Conservation (phyloP, 192 early-diverging fungal genomes). For the Entomortierella parvispora region DNA sequence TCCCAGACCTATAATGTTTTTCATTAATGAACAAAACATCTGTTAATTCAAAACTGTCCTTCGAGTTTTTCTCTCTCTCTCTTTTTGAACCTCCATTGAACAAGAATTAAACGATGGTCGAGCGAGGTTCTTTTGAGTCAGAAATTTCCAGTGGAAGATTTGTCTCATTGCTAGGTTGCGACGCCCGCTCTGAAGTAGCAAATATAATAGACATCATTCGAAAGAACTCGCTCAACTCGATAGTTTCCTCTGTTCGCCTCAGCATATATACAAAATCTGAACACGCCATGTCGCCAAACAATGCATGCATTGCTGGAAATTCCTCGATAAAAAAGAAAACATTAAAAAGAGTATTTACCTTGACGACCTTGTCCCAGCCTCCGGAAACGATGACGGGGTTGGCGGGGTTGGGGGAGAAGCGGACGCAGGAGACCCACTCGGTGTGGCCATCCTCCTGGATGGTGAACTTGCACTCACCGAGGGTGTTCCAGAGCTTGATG, state of each 20-base stretch:
- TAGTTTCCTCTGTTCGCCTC: conserved; percentile 49
- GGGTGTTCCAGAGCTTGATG: conserved; percentile 99
- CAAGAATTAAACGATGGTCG: neutral
- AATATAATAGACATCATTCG: conserved; percentile 65
- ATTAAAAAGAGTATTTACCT: conserved; percentile 72
- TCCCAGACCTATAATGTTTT: conserved; percentile 99
- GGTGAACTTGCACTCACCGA: conserved; percentile 99
- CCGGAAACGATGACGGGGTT: conserved; percentile 98
- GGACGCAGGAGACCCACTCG: conserved; percentile 99
- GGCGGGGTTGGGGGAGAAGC: conserved; percentile 98
- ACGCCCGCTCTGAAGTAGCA: conserved; percentile 76
- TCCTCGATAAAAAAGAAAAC: too few species aligned
- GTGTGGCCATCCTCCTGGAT: conserved; percentile 96
- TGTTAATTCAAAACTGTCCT: too few species aligned
- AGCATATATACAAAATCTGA: neutral
- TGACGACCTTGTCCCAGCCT: conserved; percentile 99
- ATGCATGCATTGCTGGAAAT: too few species aligned
- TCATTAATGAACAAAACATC: neutral
- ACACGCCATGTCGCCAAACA: conserved; percentile 3
- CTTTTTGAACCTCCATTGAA: conserved; percentile 1
- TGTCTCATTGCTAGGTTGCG: conserved; percentile 66
- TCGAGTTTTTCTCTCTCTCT: neutral
- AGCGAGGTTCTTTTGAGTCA: conserved; percentile 25
- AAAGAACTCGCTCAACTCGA: neutral
- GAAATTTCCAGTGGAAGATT: conserved; percentile 55